Base-by-base conservation (phyloP, 148 eudicot species). In the Tetragonia tetragonoides region DNA sequence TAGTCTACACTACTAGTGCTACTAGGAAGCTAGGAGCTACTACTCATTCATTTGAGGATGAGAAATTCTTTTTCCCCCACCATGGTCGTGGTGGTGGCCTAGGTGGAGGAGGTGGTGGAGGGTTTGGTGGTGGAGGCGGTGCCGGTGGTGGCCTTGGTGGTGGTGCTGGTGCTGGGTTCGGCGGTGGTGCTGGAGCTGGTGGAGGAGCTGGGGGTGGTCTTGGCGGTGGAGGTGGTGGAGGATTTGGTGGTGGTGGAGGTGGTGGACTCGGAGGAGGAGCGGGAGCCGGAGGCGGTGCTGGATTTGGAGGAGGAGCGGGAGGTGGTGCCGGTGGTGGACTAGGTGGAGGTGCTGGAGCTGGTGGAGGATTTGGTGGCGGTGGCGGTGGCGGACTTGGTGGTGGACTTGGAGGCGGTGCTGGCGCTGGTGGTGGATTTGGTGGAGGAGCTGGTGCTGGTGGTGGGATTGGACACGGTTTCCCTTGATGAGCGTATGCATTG, bases 1-100 rank as follows among this genome's bases (percentile, higher is more conserved):
- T 81, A 76, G 67, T 71, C 20, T 70, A 72, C 68, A 65, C 76
- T 54, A 51, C 72, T 70, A 76, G 77, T 60, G 64, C 64, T 60
- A 44, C 14, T 51, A 60, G 64, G 64, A 60, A 60, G 28, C 64
- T 20, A 60, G 28, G 5, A 7, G 28, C 28, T 21, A 17, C 28
- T 60, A 28, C n/a, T 17, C 21, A 28, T 3, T 59, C 17, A 17
- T 8, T 17, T 17, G 64, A 60, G 0, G 61, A 57, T 20, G 64
- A 60, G 64, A 60, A 60, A 60, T 60, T 60, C 64, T 21, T 60
- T 8, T 60, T 60, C 10, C 64, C 64, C 64, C 64, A 60, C 64
- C 64, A 20, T 53, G 79, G 78, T 62, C n/a, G 53, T 24, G 82
- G 81, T 10, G 63, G 73, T 0, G 81, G 81, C 3, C 59, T 44